Base-by-base conservation (phyloP, 1,284 basidiomycete species). In the Naganishia sp. region DNA sequence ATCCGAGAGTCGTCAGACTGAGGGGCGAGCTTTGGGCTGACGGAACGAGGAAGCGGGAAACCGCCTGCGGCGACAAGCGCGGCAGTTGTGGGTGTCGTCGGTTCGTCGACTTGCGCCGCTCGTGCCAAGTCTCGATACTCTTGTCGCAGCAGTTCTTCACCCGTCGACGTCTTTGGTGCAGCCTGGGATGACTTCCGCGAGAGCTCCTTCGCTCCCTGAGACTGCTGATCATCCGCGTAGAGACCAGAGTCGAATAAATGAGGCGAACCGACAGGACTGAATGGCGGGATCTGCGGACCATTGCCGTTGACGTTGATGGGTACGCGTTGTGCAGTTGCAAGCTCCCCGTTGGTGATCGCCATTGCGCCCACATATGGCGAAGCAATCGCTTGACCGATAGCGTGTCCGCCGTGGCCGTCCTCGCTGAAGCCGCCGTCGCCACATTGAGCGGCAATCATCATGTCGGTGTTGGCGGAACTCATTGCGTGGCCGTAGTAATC, bases 91-190 rank as follows among this genome's bases (percentile, higher is more conserved):
- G 75, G 75, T 11, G 75, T 76, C 16, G 64, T 59, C 11, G 75
- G 76, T 57, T 76, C 76, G 9, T 68, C 55, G 36, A 78, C 70
- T 16, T 76, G 75, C 23, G 76, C 77, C 16, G 72, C 73, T 1
- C 61, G 56, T 5, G 77, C 74, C 13, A 79, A 73, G 65, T 79
- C 77, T 18, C 69, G 70, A 65, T 78, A 78, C 70, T 77, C 73
- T 55, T 72, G 68, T 59, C 73, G 76, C 60, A 66, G 33, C 42
- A 61, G 56, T 4, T 66, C 16, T n/a, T 66, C 39, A 21, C 56
- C 56, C n/a, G 56, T 46, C 5, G 36, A 31, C 1, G 59, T 43
- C 59, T 48, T 50, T 39, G 59, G 59, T 25, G 50, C 48, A 2
- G 59, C 59, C 42, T 61, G 59, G 18, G 59, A 61, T 48, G 59